Percentiles rank a stretch among this genome's conserved stretches.
phyloP scores from a whole-genome alignment of 164 flowering plant genomes.

The Euptelea pleiosperma region DNA sequence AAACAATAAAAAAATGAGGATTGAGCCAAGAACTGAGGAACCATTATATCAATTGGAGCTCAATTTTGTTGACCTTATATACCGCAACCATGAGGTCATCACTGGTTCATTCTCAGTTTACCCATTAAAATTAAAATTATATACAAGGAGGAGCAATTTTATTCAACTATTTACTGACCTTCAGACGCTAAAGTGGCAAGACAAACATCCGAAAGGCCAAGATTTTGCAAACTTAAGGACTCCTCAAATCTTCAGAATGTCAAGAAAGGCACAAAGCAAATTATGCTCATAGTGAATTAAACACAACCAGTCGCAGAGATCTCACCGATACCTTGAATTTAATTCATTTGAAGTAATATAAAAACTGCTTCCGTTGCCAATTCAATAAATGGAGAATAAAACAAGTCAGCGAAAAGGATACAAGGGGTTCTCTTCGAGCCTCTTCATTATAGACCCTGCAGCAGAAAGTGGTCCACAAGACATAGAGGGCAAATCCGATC shows the following conservation, averaged over 20 bases:
- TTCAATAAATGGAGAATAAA: neutral
- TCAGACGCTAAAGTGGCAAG: conserved; percentile 76
- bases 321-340: too few relatives aligned
- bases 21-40: neutral
- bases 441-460: conserved; percentile 25
- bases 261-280: conserved; percentile 22
- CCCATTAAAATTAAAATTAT: too few relatives aligned
- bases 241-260: conserved; percentile 54
- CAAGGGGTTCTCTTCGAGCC: conserved; percentile 53
- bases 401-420: conserved; percentile 40
- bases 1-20: neutral
- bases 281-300: neutral
- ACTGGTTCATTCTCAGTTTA: too few relatives aligned
- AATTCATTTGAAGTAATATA: neutral
- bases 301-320: too few relatives aligned
- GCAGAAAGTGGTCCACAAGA: conserved; percentile 13
- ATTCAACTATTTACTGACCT: conserved; percentile 47
- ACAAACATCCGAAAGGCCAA: conserved; percentile 75
- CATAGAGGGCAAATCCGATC: conserved; percentile 16
- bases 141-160: too few relatives aligned
- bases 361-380: too few relatives aligned
- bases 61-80: neutral
- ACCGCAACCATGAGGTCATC: neutral
- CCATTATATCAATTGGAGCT: neutral
- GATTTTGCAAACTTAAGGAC: conserved; percentile 48